These are phyloP conservation scores for Fusarium xylarioides DNA, from an alignment of 2,329 filamentous ascomycete genomes.

Conservation along the genomic window DNA sequence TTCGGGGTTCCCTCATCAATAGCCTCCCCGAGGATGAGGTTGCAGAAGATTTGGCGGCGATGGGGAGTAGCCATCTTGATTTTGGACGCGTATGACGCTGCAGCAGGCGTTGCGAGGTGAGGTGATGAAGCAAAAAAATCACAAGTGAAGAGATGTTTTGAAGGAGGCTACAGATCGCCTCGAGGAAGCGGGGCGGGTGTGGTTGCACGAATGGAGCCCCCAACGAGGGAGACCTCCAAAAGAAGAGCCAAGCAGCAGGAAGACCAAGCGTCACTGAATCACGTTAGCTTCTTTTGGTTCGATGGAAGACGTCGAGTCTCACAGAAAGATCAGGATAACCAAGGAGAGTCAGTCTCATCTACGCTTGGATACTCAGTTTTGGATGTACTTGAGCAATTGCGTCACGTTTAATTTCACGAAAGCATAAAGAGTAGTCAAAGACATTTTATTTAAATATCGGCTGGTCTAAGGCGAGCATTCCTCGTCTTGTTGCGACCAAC, in stretches of 20 bases:
- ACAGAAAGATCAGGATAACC: too few species aligned
- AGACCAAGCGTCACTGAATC: background rate
- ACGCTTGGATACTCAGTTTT: too few species aligned
- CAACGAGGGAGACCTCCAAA: background rate
- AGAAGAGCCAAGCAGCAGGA: background rate
- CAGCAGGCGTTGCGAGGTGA: fast-evolving
- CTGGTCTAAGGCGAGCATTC: too few species aligned
- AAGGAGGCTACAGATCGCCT: background rate
- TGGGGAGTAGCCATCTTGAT: fast-evolving
- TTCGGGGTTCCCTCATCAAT: too few species aligned
- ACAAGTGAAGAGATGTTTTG: background rate
- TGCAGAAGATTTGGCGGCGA: fast-evolving
- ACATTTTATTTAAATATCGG: too few species aligned
- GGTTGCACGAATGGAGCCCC: background rate
- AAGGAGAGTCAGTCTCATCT: too few species aligned
- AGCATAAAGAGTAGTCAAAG: too few species aligned
- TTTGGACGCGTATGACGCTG: fast-evolving
- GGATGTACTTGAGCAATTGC: too few species aligned
- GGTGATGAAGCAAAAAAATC: background rate
- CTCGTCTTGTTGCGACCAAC: too few species aligned
- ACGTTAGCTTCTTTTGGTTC: background rate
- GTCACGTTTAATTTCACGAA: too few species aligned
- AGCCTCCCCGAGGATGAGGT: too few species aligned
- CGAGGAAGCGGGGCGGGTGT: background rate
- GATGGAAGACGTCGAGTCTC: too few species aligned